These are phyloP conservation scores for Pilatotrama ljubarskyi DNA, from an alignment of 768 basidiomycete genomes.

Conservation along the genomic window DNA sequence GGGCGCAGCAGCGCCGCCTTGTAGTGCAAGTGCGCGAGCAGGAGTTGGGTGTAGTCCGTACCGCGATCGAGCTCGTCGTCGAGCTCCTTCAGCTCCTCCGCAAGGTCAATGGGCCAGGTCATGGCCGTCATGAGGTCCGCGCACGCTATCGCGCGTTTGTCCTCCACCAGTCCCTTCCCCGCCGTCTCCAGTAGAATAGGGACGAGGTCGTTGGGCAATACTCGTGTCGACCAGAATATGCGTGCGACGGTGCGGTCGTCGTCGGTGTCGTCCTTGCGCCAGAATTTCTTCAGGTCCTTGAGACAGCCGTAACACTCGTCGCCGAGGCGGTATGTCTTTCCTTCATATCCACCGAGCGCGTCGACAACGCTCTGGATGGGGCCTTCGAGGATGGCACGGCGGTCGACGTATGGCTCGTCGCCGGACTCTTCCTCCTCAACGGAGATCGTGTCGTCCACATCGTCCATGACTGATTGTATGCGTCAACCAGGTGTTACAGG, in stretches of 20 bases:
- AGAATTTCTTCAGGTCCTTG: constrained; percentile 92
- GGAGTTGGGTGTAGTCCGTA: constrained; percentile 86
- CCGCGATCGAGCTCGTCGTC: constrained; percentile 78
- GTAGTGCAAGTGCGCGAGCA: constrained; percentile 82
- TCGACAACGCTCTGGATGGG: constrained; percentile 74
- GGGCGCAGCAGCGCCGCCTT: constrained; percentile 77
- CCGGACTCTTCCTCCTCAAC: constrained; percentile 31
- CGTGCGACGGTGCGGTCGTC: constrained; percentile 95
- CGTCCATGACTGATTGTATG: constrained; percentile 15
- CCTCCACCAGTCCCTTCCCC: constrained; percentile 74
- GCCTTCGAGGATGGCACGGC: constrained; percentile 61
- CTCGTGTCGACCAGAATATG: constrained; percentile 86
- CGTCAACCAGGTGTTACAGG: too few species aligned
- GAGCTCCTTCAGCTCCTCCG: constrained; percentile 91
- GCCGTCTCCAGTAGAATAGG: constrained; percentile 83
- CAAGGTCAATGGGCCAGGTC: constrained; percentile 99
- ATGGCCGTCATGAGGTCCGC: constrained; percentile 93
- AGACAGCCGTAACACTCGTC: constrained; percentile 84
- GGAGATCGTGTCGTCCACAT: constrained; percentile 30
- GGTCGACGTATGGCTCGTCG: constrained; percentile 35
- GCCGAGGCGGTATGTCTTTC: constrained; percentile 67
- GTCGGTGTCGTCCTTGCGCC: constrained; percentile 96
- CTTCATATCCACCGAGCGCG: constrained; percentile 78
- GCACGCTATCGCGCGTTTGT: constrained; percentile 79
- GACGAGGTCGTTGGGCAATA: constrained; percentile 84